Evolutionary conservation across 2,329 filamentous ascomycete genomes (phyloP), one percentile per base, ranked within the genome.

Genomic region (Xylaria digitata): DNA sequence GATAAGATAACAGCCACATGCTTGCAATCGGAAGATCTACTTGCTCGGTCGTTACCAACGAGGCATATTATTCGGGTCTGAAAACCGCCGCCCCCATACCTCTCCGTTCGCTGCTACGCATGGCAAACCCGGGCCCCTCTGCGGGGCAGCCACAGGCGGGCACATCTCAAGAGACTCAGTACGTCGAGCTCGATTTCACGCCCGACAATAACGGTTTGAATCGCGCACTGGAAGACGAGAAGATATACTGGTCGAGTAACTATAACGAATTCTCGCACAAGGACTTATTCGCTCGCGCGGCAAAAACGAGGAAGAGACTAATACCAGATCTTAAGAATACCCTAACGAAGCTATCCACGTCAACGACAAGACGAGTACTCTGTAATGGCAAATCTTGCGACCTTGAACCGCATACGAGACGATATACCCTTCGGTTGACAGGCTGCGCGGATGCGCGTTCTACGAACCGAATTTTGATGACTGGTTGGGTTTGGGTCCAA

Each of bases 241-340:
- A n/a, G 5, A 13, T 62, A 1, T 62, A 62, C 52, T 62, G 60
- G 60, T 55, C 42, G 6, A 55, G 2, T 15, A 26, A 6, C n/a
- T 19, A 62, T 15, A 50, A 40, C 43, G 52, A 63, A 50, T 15
- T 56, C 4, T 21, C 42, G 5, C 32, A 63, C 23, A 17, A 15
- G 1, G 19, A 42, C 2, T 43, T 63, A 23, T 63, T 63, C 42
- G 11, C 17, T 23, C 52, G 60, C 6, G 60, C 52, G 2, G 52
- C 19, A 2, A 63, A 19, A 55, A 63, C 60, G 4, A 63, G 52
- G 48, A 9, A 21, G 0, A 49, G 60, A 8, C 60, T 63, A 15
- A 56, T 50, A 7, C 42, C 32, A 19, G 52, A 63, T 34, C 43
- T 56, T 8, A 55, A 63, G 11, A 23, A 30, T 15, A 50, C 43